Base-by-base conservation (phyloP, 192 early-diverging fungal genomes). In the Podila epicladia region DNA sequence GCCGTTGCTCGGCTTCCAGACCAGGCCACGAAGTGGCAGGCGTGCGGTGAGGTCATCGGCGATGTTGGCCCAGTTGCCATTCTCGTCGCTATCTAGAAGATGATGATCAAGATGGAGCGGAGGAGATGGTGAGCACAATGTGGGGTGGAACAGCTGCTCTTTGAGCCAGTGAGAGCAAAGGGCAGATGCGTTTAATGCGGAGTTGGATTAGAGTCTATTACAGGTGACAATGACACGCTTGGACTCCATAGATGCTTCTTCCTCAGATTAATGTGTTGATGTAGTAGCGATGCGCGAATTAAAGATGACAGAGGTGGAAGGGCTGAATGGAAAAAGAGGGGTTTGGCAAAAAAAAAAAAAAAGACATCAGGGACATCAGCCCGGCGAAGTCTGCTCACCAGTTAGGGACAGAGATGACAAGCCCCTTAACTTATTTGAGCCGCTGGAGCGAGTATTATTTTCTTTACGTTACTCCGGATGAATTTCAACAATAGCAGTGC, bases 1-100 rank as follows among this genome's bases (percentile, higher is more conserved):
- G 59, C 91, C 89, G 24, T 86, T 85, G 5, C 92, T 88, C 19
- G 93, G 90, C 60, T 91, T 93, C 92, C 95, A 97, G 33, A 87
- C 85, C 17, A 97, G 73, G 69, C 95, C 94, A 45, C 91, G 87
- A 31, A 97, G 85, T 3, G 95, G 95, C 37, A 97, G 87, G n/a
- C 93, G 86, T 31, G 85, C 68, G 32, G 66, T 74, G 51, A 97
- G 86, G 45, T 92, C 94, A 50, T 89, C 83, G 19, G 87, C 86
- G 22, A 96, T 86, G 28, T 84, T 82, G 38, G 78, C 82, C 93
- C 93, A 95, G 32, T 89, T 83, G 9, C 78, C 87, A 78, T 82
- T 84, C 60, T 90, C 87, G 61, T 90, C 89, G 67, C 82, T 83
- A 66, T 90, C 89, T 90, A 69, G 9, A 38, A 20, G 75, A 0